Evolutionary conservation across 192 early-diverging fungal genomes (phyloP).

Genomic region (Coemansia erecta): DNA sequence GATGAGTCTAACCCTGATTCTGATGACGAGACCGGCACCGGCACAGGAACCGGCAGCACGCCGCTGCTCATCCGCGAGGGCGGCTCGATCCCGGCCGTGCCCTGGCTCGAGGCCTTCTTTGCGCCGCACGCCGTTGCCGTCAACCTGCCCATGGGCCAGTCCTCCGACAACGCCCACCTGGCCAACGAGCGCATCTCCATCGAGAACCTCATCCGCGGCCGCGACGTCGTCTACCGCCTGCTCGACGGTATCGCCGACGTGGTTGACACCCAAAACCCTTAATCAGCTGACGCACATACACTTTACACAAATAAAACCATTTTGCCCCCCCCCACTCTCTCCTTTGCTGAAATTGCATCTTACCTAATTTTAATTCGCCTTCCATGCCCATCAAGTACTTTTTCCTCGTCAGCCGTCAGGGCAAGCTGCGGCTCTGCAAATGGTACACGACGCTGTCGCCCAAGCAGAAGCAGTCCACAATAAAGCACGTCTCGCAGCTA

Average conservation of each 20-base stretch:
- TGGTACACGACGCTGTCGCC: constrained; percentile 73
- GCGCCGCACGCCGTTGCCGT: constrained; percentile 60
- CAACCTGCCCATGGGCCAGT: constrained; percentile 77
- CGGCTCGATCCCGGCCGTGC: constrained; percentile 73
- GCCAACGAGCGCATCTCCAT: constrained; percentile 74
- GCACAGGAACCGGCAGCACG: constrained; percentile 12
- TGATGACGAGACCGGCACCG: not conserved
- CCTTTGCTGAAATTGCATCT: not conserved
- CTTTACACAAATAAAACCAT: not conserved
- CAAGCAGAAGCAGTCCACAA: constrained; percentile 93
- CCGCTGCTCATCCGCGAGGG: constrained; percentile 77
- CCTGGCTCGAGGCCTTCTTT: constrained; percentile 68
- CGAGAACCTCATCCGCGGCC: constrained; percentile 65
- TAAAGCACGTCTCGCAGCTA: constrained; percentile 90
- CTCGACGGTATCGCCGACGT: constrained; percentile 29
- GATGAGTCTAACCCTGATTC: too few species aligned
- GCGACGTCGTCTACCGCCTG: constrained; percentile 61
- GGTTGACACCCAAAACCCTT: constrained; percentile 1
- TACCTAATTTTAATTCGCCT: not conserved
- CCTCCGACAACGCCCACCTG: constrained; percentile 76
- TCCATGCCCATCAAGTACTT: constrained; percentile 64
- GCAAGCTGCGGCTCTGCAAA: constrained; percentile 77
- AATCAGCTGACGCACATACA: too few species aligned
- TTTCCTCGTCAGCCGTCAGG: constrained; percentile 77
- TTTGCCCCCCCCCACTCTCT: constrained; percentile 1